Percentiles rank a stretch among this genome's conserved stretches.
phyloP scores from a whole-genome alignment of 106 monocot species.

The Acorus calamus region DNA sequence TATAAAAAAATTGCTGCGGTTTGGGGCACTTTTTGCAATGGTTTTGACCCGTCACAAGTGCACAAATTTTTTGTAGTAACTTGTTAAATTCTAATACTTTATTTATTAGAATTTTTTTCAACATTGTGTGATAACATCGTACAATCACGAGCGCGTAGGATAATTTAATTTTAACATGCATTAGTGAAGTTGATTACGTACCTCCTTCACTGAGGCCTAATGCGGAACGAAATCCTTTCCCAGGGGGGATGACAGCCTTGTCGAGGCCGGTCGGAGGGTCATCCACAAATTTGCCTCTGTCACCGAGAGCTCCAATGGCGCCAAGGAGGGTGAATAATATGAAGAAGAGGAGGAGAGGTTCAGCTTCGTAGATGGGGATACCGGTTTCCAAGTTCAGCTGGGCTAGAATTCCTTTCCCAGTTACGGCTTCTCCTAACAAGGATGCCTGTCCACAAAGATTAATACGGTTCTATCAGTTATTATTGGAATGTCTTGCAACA shows the following conservation, averaged over 20 bases:
- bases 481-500: too few species aligned
- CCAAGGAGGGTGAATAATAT: slow-evolving; percentile 98
- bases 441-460: slow-evolving; percentile 40
- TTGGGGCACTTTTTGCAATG: too few species aligned
- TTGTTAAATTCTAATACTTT: too few species aligned
- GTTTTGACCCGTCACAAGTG: too few species aligned
- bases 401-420: slow-evolving; percentile 89
- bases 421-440: slow-evolving; percentile 76
- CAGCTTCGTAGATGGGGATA: slow-evolving; percentile 95
- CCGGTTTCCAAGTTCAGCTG: slow-evolving; percentile 91
- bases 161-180: not conserved
- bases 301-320: slow-evolving; percentile 96
- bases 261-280: slow-evolving; percentile 60
- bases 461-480: too few species aligned
- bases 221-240: slow-evolving; percentile 68
- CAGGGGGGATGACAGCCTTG: slow-evolving; percentile 78
- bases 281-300: slow-evolving; percentile 72
- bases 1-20: too few species aligned
- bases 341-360: slow-evolving; percentile 95
- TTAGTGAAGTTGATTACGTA: slow-evolving; percentile 9
- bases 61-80: too few species aligned
- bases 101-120: too few species aligned
- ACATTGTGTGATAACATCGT: too few species aligned
- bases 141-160: too few species aligned
- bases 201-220: slow-evolving; percentile 83